phyloP scores from a whole-genome alignment of 2,329 filamentous ascomycete species.

The Arthrobotrys entomopaga region DNA sequence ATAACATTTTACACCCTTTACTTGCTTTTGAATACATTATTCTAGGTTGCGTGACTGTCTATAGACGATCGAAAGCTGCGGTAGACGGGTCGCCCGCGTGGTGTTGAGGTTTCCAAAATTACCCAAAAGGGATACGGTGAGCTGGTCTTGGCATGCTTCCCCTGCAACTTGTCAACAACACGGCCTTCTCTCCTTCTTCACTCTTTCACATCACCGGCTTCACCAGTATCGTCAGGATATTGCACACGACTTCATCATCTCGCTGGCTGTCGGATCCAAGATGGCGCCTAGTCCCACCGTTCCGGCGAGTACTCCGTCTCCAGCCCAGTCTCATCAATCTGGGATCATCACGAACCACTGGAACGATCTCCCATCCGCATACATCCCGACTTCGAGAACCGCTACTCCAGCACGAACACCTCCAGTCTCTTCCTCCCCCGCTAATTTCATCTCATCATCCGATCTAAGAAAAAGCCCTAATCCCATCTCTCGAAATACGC shows the following conservation, averaged over 20 bases:
- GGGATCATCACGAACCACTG: constrained; percentile 59
- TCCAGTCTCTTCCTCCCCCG: constrained; percentile 44
- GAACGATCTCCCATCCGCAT: constrained; percentile 58
- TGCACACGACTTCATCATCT: not conserved
- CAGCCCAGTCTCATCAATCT: constrained; percentile 58
- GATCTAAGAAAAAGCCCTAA: not conserved
- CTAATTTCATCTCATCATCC: constrained; percentile 19
- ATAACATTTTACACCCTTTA: no score
- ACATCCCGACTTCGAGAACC: constrained; percentile 42
- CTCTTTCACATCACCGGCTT: not conserved
- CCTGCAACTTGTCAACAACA: constrained; percentile 31
- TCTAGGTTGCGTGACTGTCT: not conserved
- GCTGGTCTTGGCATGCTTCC: constrained; percentile 22
- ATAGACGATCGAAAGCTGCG: not conserved
- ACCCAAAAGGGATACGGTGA: constrained; percentile 24
- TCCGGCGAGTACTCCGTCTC: constrained; percentile 2
- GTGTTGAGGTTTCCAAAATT: constrained; percentile 37
- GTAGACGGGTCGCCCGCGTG: constrained; percentile 21
- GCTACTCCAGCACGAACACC: constrained; percentile 8
- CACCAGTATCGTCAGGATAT: not conserved
- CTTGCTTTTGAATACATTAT: no score
- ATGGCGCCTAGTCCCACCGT: no score
- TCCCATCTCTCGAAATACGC: not conserved
- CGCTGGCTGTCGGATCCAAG: no score
- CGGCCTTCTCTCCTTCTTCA: not conserved